These are phyloP conservation scores for Aspergillus mulundensis DNA, from an alignment of 495 filamentous ascomycete genomes.

Conservation along the genomic window DNA sequence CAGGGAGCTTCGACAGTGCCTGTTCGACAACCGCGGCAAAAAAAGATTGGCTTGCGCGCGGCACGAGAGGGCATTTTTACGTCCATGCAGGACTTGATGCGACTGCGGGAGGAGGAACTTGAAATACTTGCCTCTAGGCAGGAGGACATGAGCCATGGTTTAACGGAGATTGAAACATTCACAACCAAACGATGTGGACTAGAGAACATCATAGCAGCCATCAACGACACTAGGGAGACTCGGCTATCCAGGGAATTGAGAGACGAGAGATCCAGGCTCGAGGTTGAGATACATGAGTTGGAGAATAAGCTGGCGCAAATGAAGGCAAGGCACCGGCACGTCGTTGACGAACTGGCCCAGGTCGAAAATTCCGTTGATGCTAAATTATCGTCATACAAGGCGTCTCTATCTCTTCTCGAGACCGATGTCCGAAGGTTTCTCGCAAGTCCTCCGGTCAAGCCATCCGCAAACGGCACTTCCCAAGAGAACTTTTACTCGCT, in stretches of 20 bases:
- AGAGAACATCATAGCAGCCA: conserved; percentile 40
- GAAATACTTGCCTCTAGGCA: conserved; percentile 56
- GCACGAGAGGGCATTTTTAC: conserved; percentile 68
- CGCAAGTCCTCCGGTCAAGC: conserved; percentile 41
- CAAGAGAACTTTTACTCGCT: conserved; percentile 48
- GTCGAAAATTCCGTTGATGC: conserved; percentile 60
- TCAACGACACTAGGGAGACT: conserved; percentile 38
- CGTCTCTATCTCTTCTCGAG: conserved; percentile 51
- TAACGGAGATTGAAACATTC: conserved; percentile 60
- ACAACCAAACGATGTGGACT: conserved; percentile 47
- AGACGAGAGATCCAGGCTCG: conserved; percentile 50
- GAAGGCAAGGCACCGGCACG: conserved; percentile 56
- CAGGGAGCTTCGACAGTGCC: conserved; percentile 45
- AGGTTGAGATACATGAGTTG: conserved; percentile 57
- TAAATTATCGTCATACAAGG: conserved; percentile 56
- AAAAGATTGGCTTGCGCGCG: conserved; percentile 56
- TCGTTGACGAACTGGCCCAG: conserved; percentile 58
- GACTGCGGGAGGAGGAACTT: conserved; percentile 68
- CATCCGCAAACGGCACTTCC: conserved; percentile 27
- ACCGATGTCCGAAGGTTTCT: conserved; percentile 45
- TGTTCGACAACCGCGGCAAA: conserved; percentile 55
- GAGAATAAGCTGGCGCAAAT: conserved; percentile 66
- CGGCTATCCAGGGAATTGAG: conserved; percentile 36
- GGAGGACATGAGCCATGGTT: conserved; percentile 51
- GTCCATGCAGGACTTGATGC: conserved; percentile 68